Conservation (phyloP, 2,329 filamentous ascomycete genomes). For the Nakataea oryzae region DNA sequence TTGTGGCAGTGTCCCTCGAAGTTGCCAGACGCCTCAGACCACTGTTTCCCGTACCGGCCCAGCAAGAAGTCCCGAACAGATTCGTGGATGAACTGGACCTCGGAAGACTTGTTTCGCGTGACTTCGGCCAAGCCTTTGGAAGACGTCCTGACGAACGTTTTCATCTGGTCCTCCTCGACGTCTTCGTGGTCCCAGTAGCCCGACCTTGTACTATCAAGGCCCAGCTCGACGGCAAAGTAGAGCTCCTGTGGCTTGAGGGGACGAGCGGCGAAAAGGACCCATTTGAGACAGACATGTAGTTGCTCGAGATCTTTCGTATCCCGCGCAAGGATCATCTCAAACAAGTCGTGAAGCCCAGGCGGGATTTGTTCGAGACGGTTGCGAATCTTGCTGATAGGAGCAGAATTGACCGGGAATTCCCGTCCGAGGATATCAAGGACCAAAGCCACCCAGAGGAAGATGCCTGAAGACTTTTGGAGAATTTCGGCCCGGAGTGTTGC, state of each 20-base stretch:
- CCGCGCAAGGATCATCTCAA: slow-evolving; percentile 36
- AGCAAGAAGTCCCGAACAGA: slow-evolving; percentile 37
- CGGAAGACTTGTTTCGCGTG: slow-evolving; percentile 17
- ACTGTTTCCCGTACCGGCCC: slow-evolving; percentile 21
- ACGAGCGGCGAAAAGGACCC: slow-evolving; percentile 37
- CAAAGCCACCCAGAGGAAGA: slow-evolving; percentile 34
- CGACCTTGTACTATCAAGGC: neutral
- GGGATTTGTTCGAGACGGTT: slow-evolving; percentile 24
- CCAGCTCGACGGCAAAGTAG: slow-evolving; percentile 27
- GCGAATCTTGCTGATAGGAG: slow-evolving; percentile 14
- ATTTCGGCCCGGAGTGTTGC: slow-evolving; percentile 16
- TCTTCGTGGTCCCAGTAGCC: slow-evolving; percentile 8
- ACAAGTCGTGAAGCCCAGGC: slow-evolving; percentile 30
- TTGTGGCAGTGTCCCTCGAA: slow-evolving; percentile 27
- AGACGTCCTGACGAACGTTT: slow-evolving; percentile 22
- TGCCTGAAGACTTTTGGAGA: slow-evolving; percentile 22
- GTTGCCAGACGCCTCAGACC: slow-evolving; percentile 20
- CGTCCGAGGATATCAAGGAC: slow-evolving; percentile 27
- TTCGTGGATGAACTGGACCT: slow-evolving; percentile 43
- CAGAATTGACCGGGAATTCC: slow-evolving; percentile 15
- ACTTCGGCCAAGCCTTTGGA: slow-evolving; percentile 42
- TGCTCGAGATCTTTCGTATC: slow-evolving; percentile 29
- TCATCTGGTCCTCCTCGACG: slow-evolving; percentile 12
- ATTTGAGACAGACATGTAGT: slow-evolving; percentile 36
- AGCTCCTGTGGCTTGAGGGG: slow-evolving; percentile 32